phyloP scores from a whole-genome alignment of 192 early-diverging fungal genomes.

The Chytriomyces sp. region DNA sequence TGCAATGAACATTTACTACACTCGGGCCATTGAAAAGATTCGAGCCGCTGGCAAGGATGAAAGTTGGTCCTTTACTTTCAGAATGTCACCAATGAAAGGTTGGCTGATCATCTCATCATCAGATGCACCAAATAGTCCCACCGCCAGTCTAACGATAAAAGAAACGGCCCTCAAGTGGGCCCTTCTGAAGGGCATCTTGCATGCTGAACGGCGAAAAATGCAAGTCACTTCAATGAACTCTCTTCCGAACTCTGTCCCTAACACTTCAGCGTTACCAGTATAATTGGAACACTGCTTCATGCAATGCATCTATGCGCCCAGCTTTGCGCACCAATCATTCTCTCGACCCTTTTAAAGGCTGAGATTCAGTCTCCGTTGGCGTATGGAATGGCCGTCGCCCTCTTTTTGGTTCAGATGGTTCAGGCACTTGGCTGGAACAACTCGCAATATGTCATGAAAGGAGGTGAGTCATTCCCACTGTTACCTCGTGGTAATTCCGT shows the following conservation, averaged over 20 bases:
- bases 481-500: neutral
- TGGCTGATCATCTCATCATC: neutral
- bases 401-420: conserved; percentile 17
- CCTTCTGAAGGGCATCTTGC: conserved; percentile 5
- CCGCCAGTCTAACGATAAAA: neutral
- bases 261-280: neutral
- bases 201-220: conserved; percentile 8
- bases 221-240: neutral
- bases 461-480: neutral
- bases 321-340: conserved; percentile 8
- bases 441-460: conserved; percentile 25
- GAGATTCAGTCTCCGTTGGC: neutral
- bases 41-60: neutral
- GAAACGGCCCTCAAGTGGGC: conserved; percentile 20
- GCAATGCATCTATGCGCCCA: neutral
- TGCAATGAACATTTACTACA: neutral
- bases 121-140: neutral
- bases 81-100: too few relatives aligned
- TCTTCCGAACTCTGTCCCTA: neutral
- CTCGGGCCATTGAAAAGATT: neutral
- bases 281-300: neutral
- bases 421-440: conserved; percentile 32
- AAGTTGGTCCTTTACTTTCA: neutral
- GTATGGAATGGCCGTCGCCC: conserved; percentile 6
- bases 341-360: conserved; percentile 13